Conservation (phyloP, 805 yeast species). For the Metschnikowia kofuensis region DNA sequence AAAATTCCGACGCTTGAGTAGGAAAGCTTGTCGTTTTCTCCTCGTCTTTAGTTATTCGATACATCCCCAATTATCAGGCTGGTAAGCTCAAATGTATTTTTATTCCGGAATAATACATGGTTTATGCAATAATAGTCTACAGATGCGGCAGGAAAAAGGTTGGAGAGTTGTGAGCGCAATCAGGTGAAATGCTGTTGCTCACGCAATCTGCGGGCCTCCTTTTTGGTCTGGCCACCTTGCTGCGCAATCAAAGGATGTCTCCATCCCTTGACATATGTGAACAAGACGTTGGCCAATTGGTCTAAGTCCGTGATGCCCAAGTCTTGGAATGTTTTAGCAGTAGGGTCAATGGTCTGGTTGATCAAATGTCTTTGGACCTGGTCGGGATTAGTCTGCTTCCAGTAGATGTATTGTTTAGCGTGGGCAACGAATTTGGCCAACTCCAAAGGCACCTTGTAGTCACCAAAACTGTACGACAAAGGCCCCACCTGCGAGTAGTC, state of each 20-base stretch:
- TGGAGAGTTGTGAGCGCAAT: constrained; percentile 1
- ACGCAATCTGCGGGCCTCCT: constrained; percentile 42
- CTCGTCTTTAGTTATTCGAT: too few species aligned
- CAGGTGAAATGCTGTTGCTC: constrained; percentile 44
- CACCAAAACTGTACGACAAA: constrained; percentile 41
- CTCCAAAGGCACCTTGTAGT: constrained; percentile 43
- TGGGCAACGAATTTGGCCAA: constrained; percentile 46
- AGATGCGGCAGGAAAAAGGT: constrained; percentile 8
- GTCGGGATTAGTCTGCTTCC: constrained; percentile 61
- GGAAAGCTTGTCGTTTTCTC: too few species aligned
- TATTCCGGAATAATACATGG: too few species aligned
- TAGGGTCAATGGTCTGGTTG: constrained; percentile 59
- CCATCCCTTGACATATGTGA: constrained; percentile 47
- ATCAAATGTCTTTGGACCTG: constrained; percentile 70
- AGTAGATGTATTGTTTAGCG: constrained; percentile 40
- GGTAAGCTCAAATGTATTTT: too few species aligned
- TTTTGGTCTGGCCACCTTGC: constrained; percentile 40
- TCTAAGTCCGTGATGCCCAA: constrained; percentile 55
- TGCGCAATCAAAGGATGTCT: constrained; percentile 49
- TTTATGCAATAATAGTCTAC: constrained; percentile 12
- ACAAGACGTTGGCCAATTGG: constrained; percentile 45
- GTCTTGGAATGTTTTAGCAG: constrained; percentile 64
- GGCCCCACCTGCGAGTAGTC: constrained; percentile 45
- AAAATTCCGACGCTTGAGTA: too few species aligned
- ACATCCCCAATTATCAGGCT: too few species aligned